These are phyloP conservation scores for Colletotrichum abscissum DNA, from an alignment of 2,329 filamentous ascomycete species.

Conservation along the genomic window DNA sequence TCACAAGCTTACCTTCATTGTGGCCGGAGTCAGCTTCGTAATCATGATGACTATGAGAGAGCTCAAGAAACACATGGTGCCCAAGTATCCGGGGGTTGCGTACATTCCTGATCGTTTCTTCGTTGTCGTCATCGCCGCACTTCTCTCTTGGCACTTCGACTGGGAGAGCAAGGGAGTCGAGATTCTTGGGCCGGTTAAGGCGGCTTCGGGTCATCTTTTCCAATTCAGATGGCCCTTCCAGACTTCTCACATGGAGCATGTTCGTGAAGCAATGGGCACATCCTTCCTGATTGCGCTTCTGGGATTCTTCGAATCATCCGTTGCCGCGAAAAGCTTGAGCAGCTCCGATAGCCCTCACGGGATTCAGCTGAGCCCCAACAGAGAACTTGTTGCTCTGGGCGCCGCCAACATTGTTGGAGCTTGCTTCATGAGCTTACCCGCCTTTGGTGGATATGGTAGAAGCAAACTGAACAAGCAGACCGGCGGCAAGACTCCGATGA, in stretches of 20 bases:
- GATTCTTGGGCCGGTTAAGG: slow-evolving; percentile 84
- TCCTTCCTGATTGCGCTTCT: slow-evolving; percentile 93
- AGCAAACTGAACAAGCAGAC: slow-evolving; percentile 96
- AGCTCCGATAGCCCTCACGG: slow-evolving; percentile 77
- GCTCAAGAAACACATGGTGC: slow-evolving; percentile 83
- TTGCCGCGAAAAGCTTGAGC: slow-evolving; percentile 91
- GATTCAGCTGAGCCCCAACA: slow-evolving; percentile 88
- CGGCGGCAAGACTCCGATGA: slow-evolving; percentile 93
- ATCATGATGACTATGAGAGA: slow-evolving; percentile 92
- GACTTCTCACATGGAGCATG: slow-evolving; percentile 79
- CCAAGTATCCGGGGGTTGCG: slow-evolving; percentile 81
- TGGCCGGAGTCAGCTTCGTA: slow-evolving; percentile 83
- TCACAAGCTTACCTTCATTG: slow-evolving; percentile 79
- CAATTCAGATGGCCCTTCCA: slow-evolving; percentile 89
- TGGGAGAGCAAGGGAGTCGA: slow-evolving; percentile 87
- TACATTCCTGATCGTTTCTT: slow-evolving; percentile 93
- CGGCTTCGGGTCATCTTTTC: slow-evolving; percentile 77
- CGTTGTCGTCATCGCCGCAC: slow-evolving; percentile 85
- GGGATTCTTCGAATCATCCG: slow-evolving; percentile 98
- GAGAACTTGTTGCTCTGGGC: slow-evolving; percentile 92
- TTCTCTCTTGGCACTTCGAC: slow-evolving; percentile 79
- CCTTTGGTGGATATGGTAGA: slow-evolving; percentile 94
- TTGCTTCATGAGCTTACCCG: slow-evolving; percentile 91
- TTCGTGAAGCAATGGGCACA: slow-evolving; percentile 88
- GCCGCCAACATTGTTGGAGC: slow-evolving; percentile 91